Conservation (phyloP, 768 basidiomycete genomes). For the Phylloporus arenicola region DNA sequence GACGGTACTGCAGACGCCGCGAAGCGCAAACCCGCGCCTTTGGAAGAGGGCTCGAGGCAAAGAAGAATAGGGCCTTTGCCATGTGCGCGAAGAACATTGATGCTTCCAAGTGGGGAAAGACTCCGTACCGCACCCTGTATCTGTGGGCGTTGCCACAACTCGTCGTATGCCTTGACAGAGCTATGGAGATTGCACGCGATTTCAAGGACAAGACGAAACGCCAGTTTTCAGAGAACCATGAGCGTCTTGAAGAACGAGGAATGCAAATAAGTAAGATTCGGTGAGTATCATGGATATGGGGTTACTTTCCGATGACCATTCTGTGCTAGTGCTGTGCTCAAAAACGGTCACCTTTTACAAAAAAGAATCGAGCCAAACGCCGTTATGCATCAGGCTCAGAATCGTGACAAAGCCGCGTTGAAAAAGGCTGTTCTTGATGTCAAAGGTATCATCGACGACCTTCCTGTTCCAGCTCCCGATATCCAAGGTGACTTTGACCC, state of each 20-base stretch:
- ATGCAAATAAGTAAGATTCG: conserved; percentile 26
- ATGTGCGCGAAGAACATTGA: conserved; percentile 25
- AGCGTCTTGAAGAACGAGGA: conserved; percentile 32
- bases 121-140: conserved; percentile 35
- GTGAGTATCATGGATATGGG: conserved; percentile 22
- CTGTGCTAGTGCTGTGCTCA: conserved; percentile 22
- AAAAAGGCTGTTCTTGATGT: conserved; percentile 26
- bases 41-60: conserved; percentile 16
- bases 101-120: conserved; percentile 24
- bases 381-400: conserved; percentile 20
- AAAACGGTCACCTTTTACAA: conserved; percentile 24
- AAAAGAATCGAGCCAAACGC: conserved; percentile 30
- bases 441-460: conserved; percentile 23
- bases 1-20: conserved; percentile 5
- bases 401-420: conserved; percentile 21
- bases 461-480: conserved; percentile 20
- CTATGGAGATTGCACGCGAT: conserved; percentile 19
- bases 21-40: conserved; percentile 5
- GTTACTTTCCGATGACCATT: background rate
- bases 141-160: conserved; percentile 36
- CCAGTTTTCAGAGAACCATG: conserved; percentile 27
- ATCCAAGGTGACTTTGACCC: conserved; percentile 23
- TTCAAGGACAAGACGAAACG: conserved; percentile 32
- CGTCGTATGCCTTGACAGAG: conserved; percentile 36
- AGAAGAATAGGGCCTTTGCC: conserved; percentile 21